Conservation (phyloP, 139 green algal genomes). For the Mesostigma viride region DNA sequence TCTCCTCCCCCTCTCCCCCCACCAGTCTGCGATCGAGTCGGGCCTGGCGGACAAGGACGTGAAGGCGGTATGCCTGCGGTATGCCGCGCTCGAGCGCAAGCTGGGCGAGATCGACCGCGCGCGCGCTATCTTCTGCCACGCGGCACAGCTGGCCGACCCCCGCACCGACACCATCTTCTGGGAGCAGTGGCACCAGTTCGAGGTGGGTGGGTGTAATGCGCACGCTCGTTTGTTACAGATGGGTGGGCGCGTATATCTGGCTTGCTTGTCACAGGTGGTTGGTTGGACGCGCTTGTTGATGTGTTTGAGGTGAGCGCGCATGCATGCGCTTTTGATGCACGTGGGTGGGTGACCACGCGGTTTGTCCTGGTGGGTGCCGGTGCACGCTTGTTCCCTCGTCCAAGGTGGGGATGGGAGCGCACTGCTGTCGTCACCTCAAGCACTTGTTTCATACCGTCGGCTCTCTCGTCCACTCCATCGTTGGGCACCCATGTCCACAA, state of each 20-base stretch:
- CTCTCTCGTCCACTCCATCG: no score
- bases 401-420: no score
- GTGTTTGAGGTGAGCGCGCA: neutral
- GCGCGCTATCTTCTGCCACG: slow-evolving; percentile 80
- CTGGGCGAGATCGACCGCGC: slow-evolving; percentile 93
- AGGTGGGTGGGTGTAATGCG: no score
- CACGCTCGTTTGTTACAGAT: no score
- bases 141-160: slow-evolving; percentile 42
- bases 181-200: slow-evolving; percentile 87
- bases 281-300: neutral
- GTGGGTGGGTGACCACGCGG: no score
- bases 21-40: slow-evolving; percentile 30
- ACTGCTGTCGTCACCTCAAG: no score
- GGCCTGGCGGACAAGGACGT: slow-evolving; percentile 52
- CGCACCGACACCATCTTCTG: slow-evolving; percentile 62
- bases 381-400: no score
- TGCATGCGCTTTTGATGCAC: no score
- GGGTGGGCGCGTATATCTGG: slow-evolving; percentile 29
- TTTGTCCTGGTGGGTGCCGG: no score
- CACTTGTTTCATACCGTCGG: no score
- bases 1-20: no score
- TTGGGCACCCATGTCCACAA: no score
- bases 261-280: neutral
- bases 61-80: slow-evolving; percentile 66
- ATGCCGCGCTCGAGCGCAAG: slow-evolving; percentile 69